A percentile compares a stretch with the other conserved stretches of the same genome.
Conservation (phyloP, 371 early-diverging fungal genomes). For the Entomophthora muscae region DNA sequence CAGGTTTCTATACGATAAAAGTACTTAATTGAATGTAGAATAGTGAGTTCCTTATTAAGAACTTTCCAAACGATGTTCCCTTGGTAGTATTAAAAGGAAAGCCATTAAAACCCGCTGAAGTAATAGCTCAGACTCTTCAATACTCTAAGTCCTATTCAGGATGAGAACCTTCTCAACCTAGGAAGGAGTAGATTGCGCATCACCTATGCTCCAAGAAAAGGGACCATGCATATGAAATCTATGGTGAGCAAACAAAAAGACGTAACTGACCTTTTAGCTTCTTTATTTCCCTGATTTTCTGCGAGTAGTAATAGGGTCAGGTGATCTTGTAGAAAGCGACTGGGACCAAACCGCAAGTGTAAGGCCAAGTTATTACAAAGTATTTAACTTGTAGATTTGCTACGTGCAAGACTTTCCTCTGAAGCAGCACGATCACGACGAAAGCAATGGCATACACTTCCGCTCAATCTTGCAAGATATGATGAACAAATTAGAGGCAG, state of each 20-base stretch:
- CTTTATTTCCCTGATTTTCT: background rate
- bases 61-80: slow-evolving; percentile 3
- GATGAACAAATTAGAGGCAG: background rate
- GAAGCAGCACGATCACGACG: background rate
- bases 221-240: background rate
- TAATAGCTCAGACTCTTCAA: background rate
- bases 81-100: background rate
- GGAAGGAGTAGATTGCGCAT: background rate
- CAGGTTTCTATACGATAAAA: background rate
- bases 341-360: background rate
- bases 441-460: background rate
- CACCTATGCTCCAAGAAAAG: background rate
- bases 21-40: background rate
- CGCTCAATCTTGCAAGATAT: background rate
- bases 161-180: background rate
- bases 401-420: slow-evolving; percentile 1
- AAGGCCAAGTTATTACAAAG: background rate
- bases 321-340: background rate
- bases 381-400: background rate
- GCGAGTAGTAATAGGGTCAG: background rate
- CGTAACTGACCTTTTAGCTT: background rate
- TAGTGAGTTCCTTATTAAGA: background rate
- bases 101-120: background rate
- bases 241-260: background rate
- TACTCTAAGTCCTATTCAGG: background rate